Base-by-base conservation (phyloP, 176 grass and related monocot genomes). In the Thinopyrum elongatum region DNA sequence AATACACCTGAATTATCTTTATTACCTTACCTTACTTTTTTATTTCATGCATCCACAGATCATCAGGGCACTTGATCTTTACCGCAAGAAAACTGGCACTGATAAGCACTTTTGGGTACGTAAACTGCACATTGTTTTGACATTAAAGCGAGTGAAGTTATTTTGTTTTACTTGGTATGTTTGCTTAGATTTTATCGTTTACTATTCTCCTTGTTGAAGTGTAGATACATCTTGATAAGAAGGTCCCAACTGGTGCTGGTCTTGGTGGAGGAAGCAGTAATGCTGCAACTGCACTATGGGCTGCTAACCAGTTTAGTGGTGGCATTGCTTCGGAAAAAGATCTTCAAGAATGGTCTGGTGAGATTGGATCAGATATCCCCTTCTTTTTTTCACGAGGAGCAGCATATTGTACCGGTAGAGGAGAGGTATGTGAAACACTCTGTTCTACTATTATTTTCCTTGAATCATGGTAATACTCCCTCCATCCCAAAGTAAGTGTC, bases 171-270 rank as follows among this genome's bases (percentile, higher is more conserved):
- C 59, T 75, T 83, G 9, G 5, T 85, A 19, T 49, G 21, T 15
- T 49, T 51, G 47, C 15, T 51, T 60, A 66, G 70, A 25, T 28
- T 64, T 53, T 71, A 31, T 76, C 60, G 63, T 81, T 84, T 51
- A 29, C 19, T 67, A 7, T 47, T 19, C 25, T 87, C 71, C 68
- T 59, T 49, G 27, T 80, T 79, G 15, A 65, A 53, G 55, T 87
- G 79, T 29, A 99, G 97, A 94, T 99, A 76, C 92, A 99, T 92
- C 94, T 99, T 44, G 92, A 99, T 91, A 99, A 99, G 88, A 97
- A 91, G 65, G 94, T 99, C 33, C 97, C 97, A 39, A 99, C 97
- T 88, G 97, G 97, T 84, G 97, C 97, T 83, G 97, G 97, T 85
- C 94, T 99, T 68, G 97, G 97, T 86, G 97, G 97, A 59, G 94